Evolutionary conservation across 352 stramenopile genomes (phyloP), one percentile per base, ranked within the genome.

Genomic region (Thraustochytrium striatum): DNA sequence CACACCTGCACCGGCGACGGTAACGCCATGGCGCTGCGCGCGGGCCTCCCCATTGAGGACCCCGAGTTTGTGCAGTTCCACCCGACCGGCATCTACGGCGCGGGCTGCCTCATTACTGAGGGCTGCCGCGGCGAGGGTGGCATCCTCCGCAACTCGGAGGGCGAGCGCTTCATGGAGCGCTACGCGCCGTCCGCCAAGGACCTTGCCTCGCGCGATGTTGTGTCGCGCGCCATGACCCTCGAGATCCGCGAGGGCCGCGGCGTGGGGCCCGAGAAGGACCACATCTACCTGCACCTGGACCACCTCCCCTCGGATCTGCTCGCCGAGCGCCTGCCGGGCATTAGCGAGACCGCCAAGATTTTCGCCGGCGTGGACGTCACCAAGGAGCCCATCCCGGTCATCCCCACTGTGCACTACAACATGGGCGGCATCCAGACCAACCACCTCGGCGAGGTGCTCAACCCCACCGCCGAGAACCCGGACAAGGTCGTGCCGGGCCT

Each of bases 1-100:
- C 95, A 98, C 85, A 98, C 94, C 25, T 98, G 95, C 84, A 98
- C 95, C 0, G 95, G 94, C 39, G 95, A 98, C 83, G 95, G 95
- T 43, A 97, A 94, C 72, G 93, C 91, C 68, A 98, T 98, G 95
- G 94, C 92, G 33, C 85, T 98, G 61, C 88, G 94, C 75, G 91
- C 92, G n/a, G 92, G 91, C 43, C 85, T 98, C 59, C 89, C 94
- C 11, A 89, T 96, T 59, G 86, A 98, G 85, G 95, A 98, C 85
- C 93, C 93, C 2, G 95, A 98, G 84, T 98, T 98, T 84, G 91
- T 98, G 11, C 95, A 98, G 83, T 98, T 98, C 85, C 94, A 98
- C 87, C 95, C 94, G 30, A 98, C 95, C 16, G 95, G 95, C 81
- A 98, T 98, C 82, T 98, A 98, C 84, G 95, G 95, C 61, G 95